phyloP scores from a whole-genome alignment of 2,329 filamentous ascomycete genomes.

The Fusarium nisikadoi region DNA sequence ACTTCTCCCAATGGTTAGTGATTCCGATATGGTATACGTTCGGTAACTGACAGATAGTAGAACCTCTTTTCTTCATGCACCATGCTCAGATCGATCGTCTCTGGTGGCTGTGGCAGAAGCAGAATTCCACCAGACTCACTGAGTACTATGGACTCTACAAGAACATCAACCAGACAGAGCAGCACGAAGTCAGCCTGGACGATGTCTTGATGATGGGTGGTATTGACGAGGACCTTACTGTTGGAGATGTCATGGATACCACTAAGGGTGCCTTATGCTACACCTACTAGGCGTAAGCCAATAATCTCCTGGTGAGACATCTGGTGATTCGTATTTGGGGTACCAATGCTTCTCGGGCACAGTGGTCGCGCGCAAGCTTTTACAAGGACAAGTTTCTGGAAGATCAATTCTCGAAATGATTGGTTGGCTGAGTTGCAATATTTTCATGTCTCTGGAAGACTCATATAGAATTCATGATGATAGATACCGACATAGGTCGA shows the following conservation, averaged over 20 bases:
- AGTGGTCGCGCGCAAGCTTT: background rate
- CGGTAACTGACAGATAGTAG: background rate
- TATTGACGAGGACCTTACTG: background rate
- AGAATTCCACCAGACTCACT: background rate
- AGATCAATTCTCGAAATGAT: background rate
- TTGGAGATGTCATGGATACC: conserved; percentile 8
- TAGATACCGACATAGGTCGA: background rate
- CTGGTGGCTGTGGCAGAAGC: conserved; percentile 13
- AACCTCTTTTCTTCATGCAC: conserved; percentile 19
- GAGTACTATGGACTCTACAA: background rate
- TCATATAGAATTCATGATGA: fast-evolving
- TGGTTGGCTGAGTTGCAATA: fast-evolving
- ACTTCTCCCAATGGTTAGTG: conserved; percentile 10
- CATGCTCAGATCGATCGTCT: conserved; percentile 9
- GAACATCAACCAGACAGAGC: background rate
- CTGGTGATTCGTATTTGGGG: fast-evolving
- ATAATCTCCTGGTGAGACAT: background rate
- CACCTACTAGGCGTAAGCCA: background rate
- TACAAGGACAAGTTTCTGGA: background rate
- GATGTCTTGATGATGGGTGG: background rate
- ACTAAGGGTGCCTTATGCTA: background rate
- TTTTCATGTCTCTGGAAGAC: background rate
- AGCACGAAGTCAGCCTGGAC: background rate
- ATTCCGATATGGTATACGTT: fast-evolving
- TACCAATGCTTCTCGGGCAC: fast-evolving